Evolutionary conservation across 352 stramenopile species (phyloP).

Genomic region (Pythium aristosporum): DNA sequence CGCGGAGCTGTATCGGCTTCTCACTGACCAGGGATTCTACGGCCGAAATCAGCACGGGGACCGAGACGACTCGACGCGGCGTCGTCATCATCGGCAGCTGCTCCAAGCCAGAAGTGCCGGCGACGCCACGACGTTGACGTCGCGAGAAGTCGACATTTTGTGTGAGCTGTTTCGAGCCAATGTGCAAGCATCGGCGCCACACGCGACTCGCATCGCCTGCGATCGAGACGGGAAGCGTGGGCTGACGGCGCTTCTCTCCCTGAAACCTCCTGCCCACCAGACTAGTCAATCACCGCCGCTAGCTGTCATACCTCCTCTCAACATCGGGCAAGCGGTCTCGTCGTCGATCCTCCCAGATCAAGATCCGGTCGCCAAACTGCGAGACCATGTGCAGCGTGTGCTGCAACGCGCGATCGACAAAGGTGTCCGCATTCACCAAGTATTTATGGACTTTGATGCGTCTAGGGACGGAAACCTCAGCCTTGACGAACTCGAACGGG

Average conservation of each 20-base stretch:
- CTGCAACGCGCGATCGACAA: constrained; percentile 53
- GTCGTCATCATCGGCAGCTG: constrained; percentile 23
- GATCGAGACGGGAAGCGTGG: constrained; percentile 45
- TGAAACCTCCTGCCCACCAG: constrained; percentile 27
- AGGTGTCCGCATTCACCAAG: constrained; percentile 53
- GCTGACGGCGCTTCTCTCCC: constrained; percentile 52
- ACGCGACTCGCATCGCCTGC: constrained; percentile 50
- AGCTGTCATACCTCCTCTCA: neutral
- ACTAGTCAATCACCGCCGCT: neutral
- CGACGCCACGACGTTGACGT: constrained; percentile 52
- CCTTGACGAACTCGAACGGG: constrained; percentile 48
- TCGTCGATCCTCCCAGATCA: neutral
- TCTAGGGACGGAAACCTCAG: constrained; percentile 64
- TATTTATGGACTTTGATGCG: constrained; percentile 63
- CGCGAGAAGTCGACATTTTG: constrained; percentile 57
- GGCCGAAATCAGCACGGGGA: constrained; percentile 3
- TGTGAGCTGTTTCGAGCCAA: constrained; percentile 52
- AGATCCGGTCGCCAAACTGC: constrained; percentile 30
- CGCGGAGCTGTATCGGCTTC: constrained; percentile 58
- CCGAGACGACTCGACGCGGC: neutral
- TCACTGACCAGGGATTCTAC: constrained; percentile 71
- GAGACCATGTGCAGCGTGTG: constrained; percentile 54
- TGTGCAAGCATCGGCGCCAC: constrained; percentile 18
- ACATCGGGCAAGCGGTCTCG: neutral
- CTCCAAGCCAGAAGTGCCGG: constrained; percentile 25